These are phyloP conservation scores for Aphanoascus verrucosus DNA, from an alignment of 2,329 filamentous ascomycete genomes.

Conservation along the genomic window DNA sequence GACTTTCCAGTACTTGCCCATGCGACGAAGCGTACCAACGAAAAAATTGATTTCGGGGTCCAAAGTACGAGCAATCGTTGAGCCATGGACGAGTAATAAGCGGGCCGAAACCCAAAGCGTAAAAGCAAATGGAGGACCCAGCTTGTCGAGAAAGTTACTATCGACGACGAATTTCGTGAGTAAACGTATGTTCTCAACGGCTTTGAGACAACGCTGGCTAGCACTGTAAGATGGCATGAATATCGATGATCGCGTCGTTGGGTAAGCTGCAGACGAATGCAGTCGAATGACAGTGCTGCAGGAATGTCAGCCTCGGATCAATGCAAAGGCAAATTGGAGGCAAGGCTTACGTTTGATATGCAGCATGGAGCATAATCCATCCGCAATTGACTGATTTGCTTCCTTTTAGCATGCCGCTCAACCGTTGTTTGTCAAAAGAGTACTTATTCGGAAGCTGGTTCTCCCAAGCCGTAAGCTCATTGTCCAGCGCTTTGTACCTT, in stretches of 20 bases:
- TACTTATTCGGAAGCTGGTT: constrained; percentile 73
- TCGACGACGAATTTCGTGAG: constrained; percentile 68
- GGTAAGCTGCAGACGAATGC: constrained; percentile 86
- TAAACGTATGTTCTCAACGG: constrained; percentile 71
- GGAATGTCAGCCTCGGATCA: constrained; percentile 11
- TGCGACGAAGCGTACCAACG: constrained; percentile 66
- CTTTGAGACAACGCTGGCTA: constrained; percentile 68
- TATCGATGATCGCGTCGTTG: constrained; percentile 74
- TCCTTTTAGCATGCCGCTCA: constrained; percentile 56
- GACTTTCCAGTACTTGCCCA: constrained; percentile 78
- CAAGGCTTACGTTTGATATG: constrained; percentile 62
- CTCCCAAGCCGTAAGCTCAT: constrained; percentile 70
- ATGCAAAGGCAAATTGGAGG: constrained; percentile 13
- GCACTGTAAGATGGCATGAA: constrained; percentile 84
- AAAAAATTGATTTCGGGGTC: constrained; percentile 71
- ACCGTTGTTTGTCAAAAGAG: constrained; percentile 59
- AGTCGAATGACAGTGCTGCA: constrained; percentile 67
- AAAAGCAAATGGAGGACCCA: constrained; percentile 85
- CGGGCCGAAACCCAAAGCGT: constrained; percentile 86
- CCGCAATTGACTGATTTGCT: constrained; percentile 65
- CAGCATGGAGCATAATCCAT: constrained; percentile 85
- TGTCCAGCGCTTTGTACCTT: constrained; percentile 75
- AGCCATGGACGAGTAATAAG: constrained; percentile 77
- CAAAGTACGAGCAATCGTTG: constrained; percentile 74
- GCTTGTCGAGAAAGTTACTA: constrained; percentile 62